Evolutionary conservation across 805 yeast genomes (phyloP), one percentile per base, ranked within the genome.

Genomic region (Metschnikowia lachancei): DNA sequence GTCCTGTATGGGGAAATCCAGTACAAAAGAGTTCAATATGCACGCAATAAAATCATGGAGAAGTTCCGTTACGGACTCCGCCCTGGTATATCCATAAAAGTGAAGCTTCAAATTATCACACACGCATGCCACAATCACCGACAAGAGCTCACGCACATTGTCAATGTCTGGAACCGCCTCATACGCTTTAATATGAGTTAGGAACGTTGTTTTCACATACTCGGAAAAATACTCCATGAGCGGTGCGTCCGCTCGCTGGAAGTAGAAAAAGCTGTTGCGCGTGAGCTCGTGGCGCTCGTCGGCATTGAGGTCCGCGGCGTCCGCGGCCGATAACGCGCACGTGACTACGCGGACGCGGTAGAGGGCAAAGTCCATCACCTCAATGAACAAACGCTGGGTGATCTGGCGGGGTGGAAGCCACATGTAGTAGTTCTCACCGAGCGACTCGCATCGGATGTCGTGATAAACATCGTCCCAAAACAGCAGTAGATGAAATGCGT

Each of bases 381-480:
- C 53, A n/a, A 51, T 24, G 29, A 43, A 36, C 13, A 51, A 36
- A 18, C 39, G 26, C 37, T 40, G 52, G 20, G 50, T 37, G 20
- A 39, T 37, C 12, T 40, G 36, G 6, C 41, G 38, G 9, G 46
- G 34, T 33, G 54, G 54, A 10, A 51, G 50, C 45, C 49, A 48
- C 17, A 18, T 47, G 33, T 39, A 40, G 45, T 43, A 43, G 28
- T 34, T 33, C 17, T 31, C 38, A 5, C 4, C 39, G 16, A 5
- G 13, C 28, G 35, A 11, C 22, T 51, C 54, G 22, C 14, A 32
- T n/a, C 35, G 31, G 45, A 51, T 49, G 35, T 51, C 54, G 35
- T 51, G 54, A 40, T 51, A 49, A 13, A 51, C 54, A 34, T 51
- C 53, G 39, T 39, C 39, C 54, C 54, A 49, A 29, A 51, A 51